phyloP scores from a whole-genome alignment of 2,329 filamentous ascomycete species.

The Truncatella angustata region DNA sequence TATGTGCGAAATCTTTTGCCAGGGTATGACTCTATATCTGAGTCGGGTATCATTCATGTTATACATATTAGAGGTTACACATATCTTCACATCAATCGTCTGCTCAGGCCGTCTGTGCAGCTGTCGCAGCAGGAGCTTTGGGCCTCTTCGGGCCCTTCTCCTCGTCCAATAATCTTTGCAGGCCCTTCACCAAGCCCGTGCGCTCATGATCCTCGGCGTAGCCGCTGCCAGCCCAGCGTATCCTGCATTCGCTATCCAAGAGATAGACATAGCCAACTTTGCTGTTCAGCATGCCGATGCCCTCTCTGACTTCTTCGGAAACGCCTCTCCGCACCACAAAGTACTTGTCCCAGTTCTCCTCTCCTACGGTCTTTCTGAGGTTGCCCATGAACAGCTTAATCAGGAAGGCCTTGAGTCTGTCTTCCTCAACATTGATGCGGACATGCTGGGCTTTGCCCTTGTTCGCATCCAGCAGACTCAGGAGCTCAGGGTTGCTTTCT shows the following conservation, averaged over 20 bases:
- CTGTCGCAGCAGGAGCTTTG: background rate
- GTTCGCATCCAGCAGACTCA: slow-evolving; percentile 55
- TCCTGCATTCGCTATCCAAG: slow-evolving; percentile 81
- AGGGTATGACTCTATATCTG: background rate
- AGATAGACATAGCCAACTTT: slow-evolving; percentile 95
- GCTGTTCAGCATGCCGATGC: slow-evolving; percentile 73
- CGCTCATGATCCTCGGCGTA: slow-evolving; percentile 63
- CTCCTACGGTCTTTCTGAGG: slow-evolving; percentile 47
- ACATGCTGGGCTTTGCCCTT: slow-evolving; percentile 67
- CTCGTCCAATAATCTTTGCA: slow-evolving; percentile 63
- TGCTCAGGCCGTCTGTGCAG: background rate
- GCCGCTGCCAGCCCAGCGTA: slow-evolving; percentile 91
- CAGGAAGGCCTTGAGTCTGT: slow-evolving; percentile 62
- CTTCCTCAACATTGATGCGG: slow-evolving; percentile 87
- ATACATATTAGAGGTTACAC: background rate
- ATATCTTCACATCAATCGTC: slow-evolving; percentile 8
- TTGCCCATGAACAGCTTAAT: slow-evolving; percentile 55
- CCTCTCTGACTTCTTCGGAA: slow-evolving; percentile 60
- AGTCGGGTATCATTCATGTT: slow-evolving; percentile 19
- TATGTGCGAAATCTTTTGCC: too few species aligned
- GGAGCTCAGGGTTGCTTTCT: slow-evolving; percentile 67
- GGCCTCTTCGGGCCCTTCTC: slow-evolving; percentile 28
- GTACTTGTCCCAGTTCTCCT: slow-evolving; percentile 58
- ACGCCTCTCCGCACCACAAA: slow-evolving; percentile 59
- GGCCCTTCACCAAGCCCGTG: slow-evolving; percentile 62